These are phyloP conservation scores for Ricinus communis DNA, from an alignment of 345 rosid species.

Conservation along the genomic window DNA sequence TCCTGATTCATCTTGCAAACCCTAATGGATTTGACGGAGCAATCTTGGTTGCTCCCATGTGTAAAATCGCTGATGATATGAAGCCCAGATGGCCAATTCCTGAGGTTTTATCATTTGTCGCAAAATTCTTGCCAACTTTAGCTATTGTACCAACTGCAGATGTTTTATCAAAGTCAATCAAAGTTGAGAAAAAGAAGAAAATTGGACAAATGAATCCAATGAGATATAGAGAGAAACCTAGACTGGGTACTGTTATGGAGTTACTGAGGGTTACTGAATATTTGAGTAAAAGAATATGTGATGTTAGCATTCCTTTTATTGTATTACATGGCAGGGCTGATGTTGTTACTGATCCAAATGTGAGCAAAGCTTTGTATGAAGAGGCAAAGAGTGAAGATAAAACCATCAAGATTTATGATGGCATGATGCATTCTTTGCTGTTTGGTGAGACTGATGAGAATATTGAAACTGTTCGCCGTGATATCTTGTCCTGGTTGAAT, in stretches of 20 bases:
- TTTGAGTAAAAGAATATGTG: conserved; percentile 44
- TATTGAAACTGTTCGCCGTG: conserved; percentile 55
- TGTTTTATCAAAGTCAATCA: conserved; percentile 54
- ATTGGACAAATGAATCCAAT: conserved; percentile 59
- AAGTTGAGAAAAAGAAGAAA: conserved; percentile 57
- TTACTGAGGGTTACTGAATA: conserved; percentile 66
- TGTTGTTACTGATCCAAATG: conserved; percentile 76
- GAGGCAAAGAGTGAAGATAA: conserved; percentile 58
- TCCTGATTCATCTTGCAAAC: conserved; percentile 57
- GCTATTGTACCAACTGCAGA: conserved; percentile 75
- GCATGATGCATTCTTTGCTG: conserved; percentile 89
- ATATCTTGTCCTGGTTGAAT: conserved; percentile 66
- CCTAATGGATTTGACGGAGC: conserved; percentile 64
- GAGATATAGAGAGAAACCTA: conserved; percentile 72
- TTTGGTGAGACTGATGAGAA: conserved; percentile 86
- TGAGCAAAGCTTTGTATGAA: conserved; percentile 55
- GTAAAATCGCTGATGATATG: conserved; percentile 69
- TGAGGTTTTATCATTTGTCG: conserved; percentile 47
- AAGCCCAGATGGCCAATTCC: conserved; percentile 82
- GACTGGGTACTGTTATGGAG: conserved; percentile 76
- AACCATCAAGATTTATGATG: conserved; percentile 60
- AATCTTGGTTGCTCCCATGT: conserved; percentile 78
- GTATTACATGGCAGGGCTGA: conserved; percentile 74
- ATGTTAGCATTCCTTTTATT: conserved; percentile 60
- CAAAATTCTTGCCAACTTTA: conserved; percentile 65